Percentiles rank a stretch among this genome's conserved stretches.
Conservation (phyloP, 257 asterid genomes). For the Parsonsia alboflavescens region DNA sequence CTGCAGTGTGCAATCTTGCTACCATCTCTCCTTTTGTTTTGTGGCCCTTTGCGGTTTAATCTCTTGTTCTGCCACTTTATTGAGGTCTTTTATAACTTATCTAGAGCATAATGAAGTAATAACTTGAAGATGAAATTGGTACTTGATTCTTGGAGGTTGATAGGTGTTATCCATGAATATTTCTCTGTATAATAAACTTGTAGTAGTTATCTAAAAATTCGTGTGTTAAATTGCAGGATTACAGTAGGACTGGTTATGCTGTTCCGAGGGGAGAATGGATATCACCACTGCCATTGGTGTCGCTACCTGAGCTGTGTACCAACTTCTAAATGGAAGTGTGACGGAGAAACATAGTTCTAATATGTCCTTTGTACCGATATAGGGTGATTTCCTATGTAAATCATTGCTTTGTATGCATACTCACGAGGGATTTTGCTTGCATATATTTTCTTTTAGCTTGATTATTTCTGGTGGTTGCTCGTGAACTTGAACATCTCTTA, state of each 20-base stretch:
- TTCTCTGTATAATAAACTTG: too few relatives aligned
- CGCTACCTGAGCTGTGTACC: slow-evolving; percentile 70
- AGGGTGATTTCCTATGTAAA: slow-evolving; percentile 3
- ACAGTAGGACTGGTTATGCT: slow-evolving; percentile 59
- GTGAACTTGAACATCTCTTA: neutral
- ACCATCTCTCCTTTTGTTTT: neutral
- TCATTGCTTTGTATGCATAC: neutral
- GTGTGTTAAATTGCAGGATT: slow-evolving; percentile 41
- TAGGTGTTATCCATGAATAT: neutral
- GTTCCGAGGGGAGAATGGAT: slow-evolving; percentile 67
- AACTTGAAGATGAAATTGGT: neutral
- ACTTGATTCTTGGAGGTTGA: neutral
- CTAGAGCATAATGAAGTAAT: neutral
- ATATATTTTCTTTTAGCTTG: neutral
- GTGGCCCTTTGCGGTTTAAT: neutral
- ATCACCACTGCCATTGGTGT: slow-evolving; percentile 80
- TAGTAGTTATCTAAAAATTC: neutral
- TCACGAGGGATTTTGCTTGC: neutral
- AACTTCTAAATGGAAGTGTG: slow-evolving; percentile 72
- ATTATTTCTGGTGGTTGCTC: neutral
- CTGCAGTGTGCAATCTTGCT: neutral
- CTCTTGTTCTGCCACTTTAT: neutral
- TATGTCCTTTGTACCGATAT: neutral
- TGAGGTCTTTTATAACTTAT: neutral
- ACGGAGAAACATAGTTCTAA: slow-evolving; percentile 17